phyloP scores from a whole-genome alignment of 1,284 basidiomycete species.

The Irpex lacteus region DNA sequence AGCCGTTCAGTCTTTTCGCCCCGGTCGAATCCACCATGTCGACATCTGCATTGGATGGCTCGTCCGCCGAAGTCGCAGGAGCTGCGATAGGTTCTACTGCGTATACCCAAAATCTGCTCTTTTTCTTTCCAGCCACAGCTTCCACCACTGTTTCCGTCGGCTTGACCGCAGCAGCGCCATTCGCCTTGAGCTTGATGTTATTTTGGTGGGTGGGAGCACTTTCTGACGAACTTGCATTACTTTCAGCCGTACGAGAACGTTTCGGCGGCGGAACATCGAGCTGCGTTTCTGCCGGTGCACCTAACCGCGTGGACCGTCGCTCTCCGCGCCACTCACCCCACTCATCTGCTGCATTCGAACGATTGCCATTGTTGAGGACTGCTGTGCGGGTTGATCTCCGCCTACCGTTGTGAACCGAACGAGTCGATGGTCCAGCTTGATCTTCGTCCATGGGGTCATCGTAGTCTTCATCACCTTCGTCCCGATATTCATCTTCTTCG shows the following conservation, averaged over 20 bases:
- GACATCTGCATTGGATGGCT: constrained; percentile 8
- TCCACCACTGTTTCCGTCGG: constrained; percentile 69
- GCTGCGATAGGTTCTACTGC: constrained; percentile 63
- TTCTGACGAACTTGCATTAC: constrained; percentile 57
- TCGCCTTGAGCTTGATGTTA: constrained; percentile 33
- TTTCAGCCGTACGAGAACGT: constrained; percentile 72
- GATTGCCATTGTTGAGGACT: constrained; percentile 42
- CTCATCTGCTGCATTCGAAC: constrained; percentile 50
- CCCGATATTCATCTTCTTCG: constrained; percentile 65
- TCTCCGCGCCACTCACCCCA: constrained; percentile 66
- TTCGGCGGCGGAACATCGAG: constrained; percentile 54
- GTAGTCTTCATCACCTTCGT: constrained; percentile 59
- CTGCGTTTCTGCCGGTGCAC: constrained; percentile 47
- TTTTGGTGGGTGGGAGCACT: constrained; percentile 26
- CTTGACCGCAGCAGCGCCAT: constrained; percentile 59
- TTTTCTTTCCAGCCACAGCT: constrained; percentile 70
- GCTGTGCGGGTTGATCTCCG: constrained; percentile 60
- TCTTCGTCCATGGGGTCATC: constrained; percentile 51
- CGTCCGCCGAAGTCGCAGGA: constrained; percentile 15
- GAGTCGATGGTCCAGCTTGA: constrained; percentile 35
- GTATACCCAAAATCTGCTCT: constrained; percentile 80
- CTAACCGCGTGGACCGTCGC: constrained; percentile 67
- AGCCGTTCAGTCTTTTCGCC: constrained; percentile 4
- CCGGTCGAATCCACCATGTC: constrained; percentile 21
- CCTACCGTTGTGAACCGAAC: constrained; percentile 37